Evolutionary conservation across 768 basidiomycete genomes (phyloP).

Genomic region (Kwoniella botswanensis): DNA sequence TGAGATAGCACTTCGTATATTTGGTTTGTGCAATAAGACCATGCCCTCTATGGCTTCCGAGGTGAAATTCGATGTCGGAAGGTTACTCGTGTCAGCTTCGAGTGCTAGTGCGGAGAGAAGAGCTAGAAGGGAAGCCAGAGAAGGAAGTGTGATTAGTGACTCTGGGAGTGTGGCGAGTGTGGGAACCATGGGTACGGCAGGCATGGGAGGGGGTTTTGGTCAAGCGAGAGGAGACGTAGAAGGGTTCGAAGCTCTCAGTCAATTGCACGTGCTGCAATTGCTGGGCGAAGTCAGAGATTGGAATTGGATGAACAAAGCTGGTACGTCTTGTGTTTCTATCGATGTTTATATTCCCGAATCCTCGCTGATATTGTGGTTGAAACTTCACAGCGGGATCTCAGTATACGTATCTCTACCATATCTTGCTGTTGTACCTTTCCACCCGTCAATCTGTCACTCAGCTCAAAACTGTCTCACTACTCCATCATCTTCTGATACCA

Average conservation of each 20-base stretch:
- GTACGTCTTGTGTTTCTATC: conserved; percentile 59
- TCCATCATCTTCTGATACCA: conserved; percentile 69
- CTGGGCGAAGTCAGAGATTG: conserved; percentile 81
- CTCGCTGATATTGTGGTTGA: too few species aligned
- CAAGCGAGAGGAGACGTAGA: conserved; percentile 56
- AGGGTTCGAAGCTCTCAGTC: conserved; percentile 67
- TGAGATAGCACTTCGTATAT: conserved; percentile 77
- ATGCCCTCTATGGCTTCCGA: conserved; percentile 76
- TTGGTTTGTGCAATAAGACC: conserved; percentile 83
- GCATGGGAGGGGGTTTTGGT: conserved; percentile 59
- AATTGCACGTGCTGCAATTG: conserved; percentile 77
- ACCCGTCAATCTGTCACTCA: conserved; percentile 65
- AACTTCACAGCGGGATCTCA: conserved; percentile 48
- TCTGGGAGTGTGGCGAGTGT: conserved; percentile 49
- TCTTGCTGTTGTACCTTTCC: conserved; percentile 69
- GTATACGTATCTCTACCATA: conserved; percentile 73
- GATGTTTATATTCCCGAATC: background rate
- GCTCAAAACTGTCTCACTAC: conserved; percentile 63
- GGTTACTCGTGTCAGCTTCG: conserved; percentile 65
- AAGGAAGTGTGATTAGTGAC: conserved; percentile 52
- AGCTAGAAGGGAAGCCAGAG: conserved; percentile 53
- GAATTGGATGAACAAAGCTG: conserved; percentile 73
- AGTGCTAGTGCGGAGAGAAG: conserved; percentile 57
- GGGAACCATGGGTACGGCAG: conserved; percentile 51
- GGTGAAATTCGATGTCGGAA: conserved; percentile 83